Conservation (phyloP, 768 basidiomycete species). For the Mycena venus region DNA sequence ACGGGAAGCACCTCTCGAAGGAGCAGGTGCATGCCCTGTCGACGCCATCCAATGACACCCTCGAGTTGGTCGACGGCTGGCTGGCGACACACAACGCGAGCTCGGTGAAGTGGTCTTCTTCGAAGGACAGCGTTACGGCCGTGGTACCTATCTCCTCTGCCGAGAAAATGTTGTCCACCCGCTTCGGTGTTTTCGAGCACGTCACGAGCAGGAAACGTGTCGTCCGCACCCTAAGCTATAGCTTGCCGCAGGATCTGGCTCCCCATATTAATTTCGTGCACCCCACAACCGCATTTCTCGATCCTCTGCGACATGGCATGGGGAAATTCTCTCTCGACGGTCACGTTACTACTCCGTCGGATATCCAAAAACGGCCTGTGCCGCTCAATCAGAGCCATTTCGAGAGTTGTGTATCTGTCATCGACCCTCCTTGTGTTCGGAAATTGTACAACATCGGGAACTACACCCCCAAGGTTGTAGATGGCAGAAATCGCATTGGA, state of each 20-base stretch:
- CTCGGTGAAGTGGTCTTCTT: conserved; percentile 53
- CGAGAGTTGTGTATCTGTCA: conserved; percentile 42
- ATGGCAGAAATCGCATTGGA: conserved; percentile 51
- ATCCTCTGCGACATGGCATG: conserved; percentile 39
- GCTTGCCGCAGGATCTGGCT: conserved; percentile 49
- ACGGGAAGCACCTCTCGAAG: conserved; percentile 55
- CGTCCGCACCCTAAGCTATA: conserved; percentile 55
- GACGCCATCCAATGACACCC: conserved; percentile 52
- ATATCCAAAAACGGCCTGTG: conserved; percentile 14
- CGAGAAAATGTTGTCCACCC: conserved; percentile 64
- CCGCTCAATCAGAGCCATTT: conserved; percentile 42
- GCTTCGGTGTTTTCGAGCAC: conserved; percentile 50
- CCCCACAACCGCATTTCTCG: conserved; percentile 52
- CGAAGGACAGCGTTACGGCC: conserved; percentile 62
- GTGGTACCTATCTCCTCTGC: conserved; percentile 56
- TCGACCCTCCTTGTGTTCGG: conserved; percentile 55
- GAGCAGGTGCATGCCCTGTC: conserved; percentile 58
- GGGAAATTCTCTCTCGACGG: conserved; percentile 43
- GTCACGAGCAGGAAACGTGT: conserved; percentile 45
- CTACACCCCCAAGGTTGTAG: conserved; percentile 46
- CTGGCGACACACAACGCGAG: conserved; percentile 28
- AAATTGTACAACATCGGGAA: conserved; percentile 48
- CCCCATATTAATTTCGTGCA: conserved; percentile 53
- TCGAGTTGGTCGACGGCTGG: conserved; percentile 26
- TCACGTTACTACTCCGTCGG: conserved; percentile 1